phyloP scores from a whole-genome alignment of 179 eudicot species.

The Silene noctiflora region DNA sequence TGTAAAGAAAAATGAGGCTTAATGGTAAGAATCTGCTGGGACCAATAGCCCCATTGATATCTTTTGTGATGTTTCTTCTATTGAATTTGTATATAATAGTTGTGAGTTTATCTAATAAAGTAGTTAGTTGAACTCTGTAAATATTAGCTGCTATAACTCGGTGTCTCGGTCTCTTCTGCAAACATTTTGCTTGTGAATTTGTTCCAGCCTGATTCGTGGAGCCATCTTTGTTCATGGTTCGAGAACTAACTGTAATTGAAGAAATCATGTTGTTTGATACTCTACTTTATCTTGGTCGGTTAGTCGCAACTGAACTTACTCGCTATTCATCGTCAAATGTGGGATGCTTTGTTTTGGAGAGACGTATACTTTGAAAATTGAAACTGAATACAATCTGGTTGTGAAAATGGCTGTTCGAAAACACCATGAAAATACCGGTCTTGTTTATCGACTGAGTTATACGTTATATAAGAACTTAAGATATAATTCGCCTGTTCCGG shows the following conservation, averaged over 20 bases:
- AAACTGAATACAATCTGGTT: too few species aligned
- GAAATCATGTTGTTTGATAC: neutral
- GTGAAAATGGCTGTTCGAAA: too few species aligned
- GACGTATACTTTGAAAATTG: too few species aligned
- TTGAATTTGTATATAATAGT: conserved; percentile 35
- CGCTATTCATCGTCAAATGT: too few species aligned
- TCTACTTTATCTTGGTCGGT: neutral
- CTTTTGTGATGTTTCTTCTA: conserved; percentile 17
- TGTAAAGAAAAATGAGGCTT: conserved; percentile 27
- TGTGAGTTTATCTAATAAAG: conserved; percentile 2
- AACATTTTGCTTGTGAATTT: conserved; percentile 14
- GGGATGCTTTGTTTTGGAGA: too few species aligned
- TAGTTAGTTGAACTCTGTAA: conserved; percentile 29
- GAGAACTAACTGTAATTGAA: neutral
- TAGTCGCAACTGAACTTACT: neutral
- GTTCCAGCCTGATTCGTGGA: conserved; percentile 16
- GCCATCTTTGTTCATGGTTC: conserved; percentile 12
- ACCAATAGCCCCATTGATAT: conserved; percentile 18
- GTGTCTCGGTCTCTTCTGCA: conserved; percentile 15
- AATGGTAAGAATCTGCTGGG: conserved; percentile 4
- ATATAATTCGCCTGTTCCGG: too few species aligned
- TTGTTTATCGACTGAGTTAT: too few species aligned
- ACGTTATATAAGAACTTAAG: too few species aligned
- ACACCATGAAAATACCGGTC: too few species aligned
- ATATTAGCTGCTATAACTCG: conserved; percentile 17